phyloP scores from a whole-genome alignment of 805 yeast species.

The Torulaspora microellipsoides region DNA sequence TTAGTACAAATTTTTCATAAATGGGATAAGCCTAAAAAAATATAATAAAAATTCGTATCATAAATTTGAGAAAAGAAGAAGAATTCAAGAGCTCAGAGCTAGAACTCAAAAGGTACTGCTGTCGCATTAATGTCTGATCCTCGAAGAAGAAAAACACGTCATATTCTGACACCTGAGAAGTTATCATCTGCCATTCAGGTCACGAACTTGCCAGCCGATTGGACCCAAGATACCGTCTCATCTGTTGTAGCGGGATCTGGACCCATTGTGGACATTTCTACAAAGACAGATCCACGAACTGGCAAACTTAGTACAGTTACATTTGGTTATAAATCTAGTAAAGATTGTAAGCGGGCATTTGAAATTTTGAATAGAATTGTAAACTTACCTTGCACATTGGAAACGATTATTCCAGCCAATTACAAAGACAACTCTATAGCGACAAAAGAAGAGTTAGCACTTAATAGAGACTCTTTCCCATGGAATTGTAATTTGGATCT shows the following conservation, averaged over 20 bases:
- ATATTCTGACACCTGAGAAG: slow-evolving; percentile 30
- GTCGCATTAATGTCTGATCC: slow-evolving; percentile 26
- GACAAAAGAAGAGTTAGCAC: slow-evolving; percentile 14
- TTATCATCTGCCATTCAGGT: slow-evolving; percentile 30
- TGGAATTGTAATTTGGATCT: slow-evolving; percentile 30
- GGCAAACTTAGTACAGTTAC: slow-evolving; percentile 45
- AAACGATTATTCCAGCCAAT: slow-evolving; percentile 25
- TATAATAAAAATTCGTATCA: too few species aligned
- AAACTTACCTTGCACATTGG: slow-evolving; percentile 28
- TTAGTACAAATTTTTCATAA: too few species aligned
- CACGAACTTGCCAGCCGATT: slow-evolving; percentile 57
- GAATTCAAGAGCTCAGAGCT: not conserved
- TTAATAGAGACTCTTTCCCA: slow-evolving; percentile 33
- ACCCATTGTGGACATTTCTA: slow-evolving; percentile 54
- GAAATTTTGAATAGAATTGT: slow-evolving; percentile 26
- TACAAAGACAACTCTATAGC: slow-evolving; percentile 12
- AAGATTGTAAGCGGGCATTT: slow-evolving; percentile 28
- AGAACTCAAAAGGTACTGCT: not conserved
- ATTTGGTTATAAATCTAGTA: slow-evolving; percentile 24
- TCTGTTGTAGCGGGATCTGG: slow-evolving; percentile 72
- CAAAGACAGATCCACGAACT: slow-evolving; percentile 30
- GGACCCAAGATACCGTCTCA: slow-evolving; percentile 61
- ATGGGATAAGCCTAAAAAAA: too few species aligned
- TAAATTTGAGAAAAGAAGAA: not conserved
- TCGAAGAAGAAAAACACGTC: slow-evolving; percentile 32